Evolutionary conservation across 768 basidiomycete genomes (phyloP).

Genomic region (Lactifluus pinguis): DNA sequence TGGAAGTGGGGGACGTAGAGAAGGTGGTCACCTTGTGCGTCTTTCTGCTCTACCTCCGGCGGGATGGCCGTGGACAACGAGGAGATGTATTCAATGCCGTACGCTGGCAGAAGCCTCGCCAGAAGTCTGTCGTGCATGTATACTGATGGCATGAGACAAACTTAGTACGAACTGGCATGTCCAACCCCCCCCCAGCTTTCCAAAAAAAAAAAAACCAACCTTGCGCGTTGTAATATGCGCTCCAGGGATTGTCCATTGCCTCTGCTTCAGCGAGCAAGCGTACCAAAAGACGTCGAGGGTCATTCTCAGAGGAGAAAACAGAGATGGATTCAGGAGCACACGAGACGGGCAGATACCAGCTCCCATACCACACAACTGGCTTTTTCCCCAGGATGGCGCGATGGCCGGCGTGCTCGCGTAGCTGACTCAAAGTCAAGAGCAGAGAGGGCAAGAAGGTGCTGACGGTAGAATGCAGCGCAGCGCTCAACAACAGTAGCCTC

Average conservation of each 20-base stretch:
- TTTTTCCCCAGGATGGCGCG: constrained; percentile 7
- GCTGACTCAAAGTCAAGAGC: background rate
- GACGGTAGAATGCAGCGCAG: constrained; percentile 12
- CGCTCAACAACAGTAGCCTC: background rate
- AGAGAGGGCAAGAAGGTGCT: constrained; percentile 13
- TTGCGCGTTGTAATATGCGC: constrained; percentile 17
- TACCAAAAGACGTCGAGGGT: background rate
- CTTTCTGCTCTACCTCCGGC: background rate
- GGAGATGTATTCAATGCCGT: constrained; percentile 7
- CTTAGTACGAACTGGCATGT: background rate
- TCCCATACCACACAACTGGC: constrained; percentile 16
- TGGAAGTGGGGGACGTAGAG: background rate
- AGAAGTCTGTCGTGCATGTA: constrained; percentile 17
- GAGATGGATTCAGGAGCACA: background rate
- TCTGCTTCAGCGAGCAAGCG: constrained; percentile 8
- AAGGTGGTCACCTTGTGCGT: background rate
- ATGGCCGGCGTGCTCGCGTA: constrained; percentile 1
- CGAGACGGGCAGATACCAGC: constrained; percentile 13
- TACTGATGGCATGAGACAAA: background rate
- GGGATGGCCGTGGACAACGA: background rate
- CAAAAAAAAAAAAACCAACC: constrained; percentile 6
- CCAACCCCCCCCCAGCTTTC: background rate
- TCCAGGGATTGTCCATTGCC: constrained; percentile 9
- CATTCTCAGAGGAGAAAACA: background rate
- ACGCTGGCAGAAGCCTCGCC: constrained; percentile 1